Evolutionary conservation across 768 basidiomycete species (phyloP), one percentile per base, ranked within the genome.

Genomic region (Lentinus brumalis): DNA sequence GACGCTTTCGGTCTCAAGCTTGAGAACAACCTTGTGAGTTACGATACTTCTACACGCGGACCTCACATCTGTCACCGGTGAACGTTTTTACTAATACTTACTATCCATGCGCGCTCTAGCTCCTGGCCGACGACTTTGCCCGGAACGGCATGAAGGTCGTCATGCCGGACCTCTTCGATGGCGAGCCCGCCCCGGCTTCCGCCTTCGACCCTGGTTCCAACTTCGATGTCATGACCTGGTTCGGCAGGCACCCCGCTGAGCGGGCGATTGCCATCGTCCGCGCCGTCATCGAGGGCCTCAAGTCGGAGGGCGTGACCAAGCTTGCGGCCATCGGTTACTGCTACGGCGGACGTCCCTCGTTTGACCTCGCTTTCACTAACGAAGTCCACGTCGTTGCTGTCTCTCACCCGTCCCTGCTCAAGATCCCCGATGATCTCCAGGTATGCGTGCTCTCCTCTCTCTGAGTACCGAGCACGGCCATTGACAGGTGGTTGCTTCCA

Each of bases 281-380:
- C 73, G 83, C 80, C 51, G 83, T 88, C 46, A 77, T 89, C 35
- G 71, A 69, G 4, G 82, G 76, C 0, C 79, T 92, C 61, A 86
- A 85, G 69, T 81, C 73, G 35, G 67, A 82, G 61, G 90, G 89
- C 2, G 76, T 91, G 21, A 83, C 77, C 1, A 70, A 70, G 7
- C 80, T 92, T 58, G 88, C 76, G 0, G 84, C 85, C 0, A 81
- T 81, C 5, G 88, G 87, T 3, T 91, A 85, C 76, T 92, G 91
- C 76, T 86, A 82, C 56, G 87, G 88, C 60, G 88, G 72, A 14
- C 83, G 85, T 50, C 84, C 83, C 55, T 79, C 78, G 42, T 86
- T 88, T 75, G 81, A 89, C 66, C 79, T 88, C 54, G 85, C 85
- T 2, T 82, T 86, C 66, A 83, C 85, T 2, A 78, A 79, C 61